Conservation (phyloP, 805 yeast species). For the Saturnispora besseyi region DNA sequence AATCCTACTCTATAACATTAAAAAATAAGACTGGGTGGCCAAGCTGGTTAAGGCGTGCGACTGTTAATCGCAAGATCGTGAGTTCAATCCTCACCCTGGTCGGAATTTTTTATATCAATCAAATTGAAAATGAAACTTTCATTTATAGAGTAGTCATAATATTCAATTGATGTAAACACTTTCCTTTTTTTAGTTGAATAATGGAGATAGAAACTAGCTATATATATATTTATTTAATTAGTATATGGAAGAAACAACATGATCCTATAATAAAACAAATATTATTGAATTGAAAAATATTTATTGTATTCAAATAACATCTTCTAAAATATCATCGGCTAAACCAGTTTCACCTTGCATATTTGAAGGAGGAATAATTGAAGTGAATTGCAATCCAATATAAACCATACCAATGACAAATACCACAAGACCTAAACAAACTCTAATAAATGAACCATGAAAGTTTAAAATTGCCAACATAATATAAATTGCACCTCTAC, state of each 20-base stretch:
- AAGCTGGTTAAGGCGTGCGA: slow-evolving; percentile 56
- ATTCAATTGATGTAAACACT: too few relatives aligned
- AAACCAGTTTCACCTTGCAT: slow-evolving; percentile 50
- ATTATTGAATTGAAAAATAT: background rate
- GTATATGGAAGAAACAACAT: background rate
- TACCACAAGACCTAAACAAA: slow-evolving; percentile 50
- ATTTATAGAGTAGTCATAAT: too few relatives aligned
- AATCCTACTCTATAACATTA: background rate
- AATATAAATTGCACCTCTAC: slow-evolving; percentile 58
- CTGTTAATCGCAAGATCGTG: slow-evolving; percentile 59
- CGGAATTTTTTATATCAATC: slow-evolving; percentile 20
- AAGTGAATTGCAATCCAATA: slow-evolving; percentile 57
- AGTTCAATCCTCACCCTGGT: slow-evolving; percentile 55
- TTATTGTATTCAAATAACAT: slow-evolving; percentile 19
- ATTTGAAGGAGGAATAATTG: slow-evolving; percentile 70
- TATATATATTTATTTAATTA: too few relatives aligned
- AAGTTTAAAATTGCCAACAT: slow-evolving; percentile 41
- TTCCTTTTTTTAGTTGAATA: too few relatives aligned
- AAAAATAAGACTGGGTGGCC: slow-evolving; percentile 40
- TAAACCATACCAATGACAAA: slow-evolving; percentile 52
- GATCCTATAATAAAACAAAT: background rate
- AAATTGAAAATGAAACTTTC: background rate
- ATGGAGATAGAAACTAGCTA: background rate
- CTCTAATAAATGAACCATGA: slow-evolving; percentile 43
- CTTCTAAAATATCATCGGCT: slow-evolving; percentile 27